Conservation (phyloP, 2,329 filamentous ascomycete species). For the Hymenoscyphus infarciens region DNA sequence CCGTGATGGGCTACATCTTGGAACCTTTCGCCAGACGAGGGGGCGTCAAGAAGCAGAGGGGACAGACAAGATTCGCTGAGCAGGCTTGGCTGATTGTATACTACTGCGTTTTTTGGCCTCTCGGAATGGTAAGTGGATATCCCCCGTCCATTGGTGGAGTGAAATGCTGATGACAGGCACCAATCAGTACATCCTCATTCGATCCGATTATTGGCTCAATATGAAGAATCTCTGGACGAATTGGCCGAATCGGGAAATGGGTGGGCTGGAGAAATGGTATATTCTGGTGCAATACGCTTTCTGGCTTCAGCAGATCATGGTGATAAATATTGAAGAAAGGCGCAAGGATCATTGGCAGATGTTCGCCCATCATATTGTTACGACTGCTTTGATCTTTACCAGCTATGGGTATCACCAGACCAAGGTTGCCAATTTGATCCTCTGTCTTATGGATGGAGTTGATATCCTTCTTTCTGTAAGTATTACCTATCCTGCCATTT, state of each 20-base stretch:
- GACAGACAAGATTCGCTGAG: constrained; percentile 80
- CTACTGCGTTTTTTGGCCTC: constrained; percentile 74
- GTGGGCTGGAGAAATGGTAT: constrained; percentile 78
- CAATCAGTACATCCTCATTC: constrained; percentile 75
- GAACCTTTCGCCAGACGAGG: constrained; percentile 69
- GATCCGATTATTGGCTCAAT: constrained; percentile 75
- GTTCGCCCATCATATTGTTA: constrained; percentile 92
- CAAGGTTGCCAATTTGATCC: constrained; percentile 81
- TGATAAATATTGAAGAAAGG: constrained; percentile 90
- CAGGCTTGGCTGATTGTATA: constrained; percentile 91
- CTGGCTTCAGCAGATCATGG: constrained; percentile 90
- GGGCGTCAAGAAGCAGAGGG: constrained; percentile 75
- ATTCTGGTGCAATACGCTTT: constrained; percentile 87
- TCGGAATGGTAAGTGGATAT: constrained; percentile 67
- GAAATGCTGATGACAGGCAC: constrained; percentile 28
- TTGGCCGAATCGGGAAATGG: constrained; percentile 77
- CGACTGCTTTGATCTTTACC: constrained; percentile 71
- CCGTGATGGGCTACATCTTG: constrained; percentile 82
- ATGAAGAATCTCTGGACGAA: constrained; percentile 75
- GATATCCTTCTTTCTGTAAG: constrained; percentile 83
- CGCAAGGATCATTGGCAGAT: constrained; percentile 96
- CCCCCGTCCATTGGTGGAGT: background rate
- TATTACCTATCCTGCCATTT: constrained; percentile 12
- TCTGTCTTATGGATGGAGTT: constrained; percentile 90
- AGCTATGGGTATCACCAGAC: constrained; percentile 87